These are phyloP conservation scores for Termitomyces sp. DNA, from an alignment of 768 basidiomycete species.

Conservation along the genomic window DNA sequence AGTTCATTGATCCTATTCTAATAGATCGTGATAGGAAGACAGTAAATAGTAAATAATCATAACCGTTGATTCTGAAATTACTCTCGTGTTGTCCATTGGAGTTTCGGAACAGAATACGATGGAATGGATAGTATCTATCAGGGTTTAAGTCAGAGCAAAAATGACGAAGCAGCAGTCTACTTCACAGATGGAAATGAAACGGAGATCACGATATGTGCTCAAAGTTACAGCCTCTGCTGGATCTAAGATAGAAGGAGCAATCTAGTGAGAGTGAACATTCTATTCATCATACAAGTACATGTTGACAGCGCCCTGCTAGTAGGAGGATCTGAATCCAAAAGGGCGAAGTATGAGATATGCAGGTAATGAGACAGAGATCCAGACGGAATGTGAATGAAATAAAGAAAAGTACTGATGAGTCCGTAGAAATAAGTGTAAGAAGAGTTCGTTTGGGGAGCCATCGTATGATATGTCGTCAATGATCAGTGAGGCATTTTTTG, in stretches of 20 bases:
- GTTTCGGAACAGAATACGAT: not conserved
- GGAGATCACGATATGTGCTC: not conserved
- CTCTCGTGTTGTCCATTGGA: not conserved
- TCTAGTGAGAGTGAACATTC: not conserved
- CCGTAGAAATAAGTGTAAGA: conserved; percentile 1
- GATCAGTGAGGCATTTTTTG: conserved; percentile 4
- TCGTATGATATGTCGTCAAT: conserved; percentile 3
- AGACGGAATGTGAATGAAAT: conserved; percentile 1
- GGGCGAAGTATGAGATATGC: not conserved
- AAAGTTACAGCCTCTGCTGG: not conserved
- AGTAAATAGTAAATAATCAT: not conserved
- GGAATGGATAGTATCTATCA: not conserved
- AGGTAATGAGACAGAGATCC: not conserved
- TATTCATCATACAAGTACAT: conserved; percentile 5
- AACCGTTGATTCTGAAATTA: not conserved
- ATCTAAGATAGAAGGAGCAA: not conserved
- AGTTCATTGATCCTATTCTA: not conserved
- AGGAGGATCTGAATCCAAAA: not conserved
- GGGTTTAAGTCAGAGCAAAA: not conserved
- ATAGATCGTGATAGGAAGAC: not conserved
- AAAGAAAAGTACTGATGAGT: conserved; percentile 1
- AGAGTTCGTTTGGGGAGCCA: not conserved
- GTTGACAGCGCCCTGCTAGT: not conserved
- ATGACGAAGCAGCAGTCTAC: not conserved
- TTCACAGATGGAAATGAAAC: not conserved